Conservation (phyloP, 139 green algal genomes). For the Chlamydomonas eustigma region DNA sequence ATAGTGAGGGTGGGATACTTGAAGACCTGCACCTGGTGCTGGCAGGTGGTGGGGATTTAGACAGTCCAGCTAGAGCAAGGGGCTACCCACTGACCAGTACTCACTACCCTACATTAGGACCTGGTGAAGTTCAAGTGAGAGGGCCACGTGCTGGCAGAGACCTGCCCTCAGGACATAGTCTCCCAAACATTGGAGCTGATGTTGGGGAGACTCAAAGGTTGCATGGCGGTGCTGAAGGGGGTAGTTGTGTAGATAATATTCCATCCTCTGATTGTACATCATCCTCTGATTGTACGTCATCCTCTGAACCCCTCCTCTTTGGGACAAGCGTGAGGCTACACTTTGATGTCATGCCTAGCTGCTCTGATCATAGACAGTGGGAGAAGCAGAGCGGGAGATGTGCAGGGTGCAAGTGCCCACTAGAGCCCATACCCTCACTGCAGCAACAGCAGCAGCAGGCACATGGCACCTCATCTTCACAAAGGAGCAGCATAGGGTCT, state of each 20-base stretch:
- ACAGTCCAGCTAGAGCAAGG: neutral
- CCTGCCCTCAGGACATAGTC: neutral
- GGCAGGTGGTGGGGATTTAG: neutral
- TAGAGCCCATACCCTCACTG: neutral
- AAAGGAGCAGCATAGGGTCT: neutral
- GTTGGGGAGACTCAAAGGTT: too few species aligned
- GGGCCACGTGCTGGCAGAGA: neutral
- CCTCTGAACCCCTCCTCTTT: neutral
- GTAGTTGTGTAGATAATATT: too few species aligned
- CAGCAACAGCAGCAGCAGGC: neutral
- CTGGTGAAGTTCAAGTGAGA: neutral
- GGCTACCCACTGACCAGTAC: neutral
- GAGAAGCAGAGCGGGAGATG: conserved; percentile 1
- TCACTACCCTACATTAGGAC: neutral
- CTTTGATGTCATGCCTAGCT: neutral
- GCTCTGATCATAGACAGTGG: neutral
- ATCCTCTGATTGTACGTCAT: neutral
- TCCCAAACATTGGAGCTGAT: neutral
- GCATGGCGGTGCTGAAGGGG: too few species aligned
- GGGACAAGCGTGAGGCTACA: neutral
- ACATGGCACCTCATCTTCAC: neutral
- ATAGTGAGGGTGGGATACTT: neutral
- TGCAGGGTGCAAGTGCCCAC: conserved; percentile 1
- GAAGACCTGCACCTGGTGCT: conserved; percentile 5
- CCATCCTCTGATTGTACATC: neutral